A percentile compares a stretch with the other conserved stretches of the same genome.
Conservation (phyloP, 2,329 filamentous ascomycete species). For the Aureobasidium pullulans region DNA sequence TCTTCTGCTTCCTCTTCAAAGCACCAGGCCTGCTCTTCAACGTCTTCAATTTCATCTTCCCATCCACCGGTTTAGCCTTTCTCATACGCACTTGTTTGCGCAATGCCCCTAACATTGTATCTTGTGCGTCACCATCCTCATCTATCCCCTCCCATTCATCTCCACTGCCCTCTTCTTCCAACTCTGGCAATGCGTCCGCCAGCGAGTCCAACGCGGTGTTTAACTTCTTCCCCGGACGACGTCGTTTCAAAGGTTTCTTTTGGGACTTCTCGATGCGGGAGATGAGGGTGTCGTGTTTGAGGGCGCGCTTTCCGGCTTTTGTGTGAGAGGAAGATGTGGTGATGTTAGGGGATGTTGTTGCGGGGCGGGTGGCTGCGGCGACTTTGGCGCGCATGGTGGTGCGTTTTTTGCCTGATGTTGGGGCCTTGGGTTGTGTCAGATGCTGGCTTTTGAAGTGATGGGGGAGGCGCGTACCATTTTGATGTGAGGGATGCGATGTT, state of each 20-base stretch:
- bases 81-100: slow-evolving; percentile 19
- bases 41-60: slow-evolving; percentile 66
- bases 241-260: slow-evolving; percentile 41
- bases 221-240: slow-evolving; percentile 69
- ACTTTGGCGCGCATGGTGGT: slow-evolving; percentile 52
- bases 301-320: slow-evolving; percentile 76
- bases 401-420: slow-evolving; percentile 43
- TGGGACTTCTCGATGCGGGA: slow-evolving; percentile 60
- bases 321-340: slow-evolving; percentile 48
- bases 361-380: slow-evolving; percentile 38
- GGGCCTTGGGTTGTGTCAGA: background rate
- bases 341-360: slow-evolving; percentile 36
- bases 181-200: slow-evolving; percentile 69
- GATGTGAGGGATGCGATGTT: background rate
- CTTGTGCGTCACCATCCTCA: slow-evolving; percentile 18
- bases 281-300: slow-evolving; percentile 75
- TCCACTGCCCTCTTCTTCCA: slow-evolving; percentile 35
- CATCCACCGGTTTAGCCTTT: slow-evolving; percentile 33
- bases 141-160: slow-evolving; percentile 33
- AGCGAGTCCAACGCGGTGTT: slow-evolving; percentile 67
- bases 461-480: background rate
- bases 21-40: slow-evolving; percentile 69
- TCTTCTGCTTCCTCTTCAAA: slow-evolving; percentile 71
- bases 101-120: slow-evolving; percentile 7
- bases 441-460: background rate